Evolutionary conservation across 2,329 filamentous ascomycete species (phyloP), one percentile per base, ranked within the genome.

Genomic region (Phialophora verrucosa): DNA sequence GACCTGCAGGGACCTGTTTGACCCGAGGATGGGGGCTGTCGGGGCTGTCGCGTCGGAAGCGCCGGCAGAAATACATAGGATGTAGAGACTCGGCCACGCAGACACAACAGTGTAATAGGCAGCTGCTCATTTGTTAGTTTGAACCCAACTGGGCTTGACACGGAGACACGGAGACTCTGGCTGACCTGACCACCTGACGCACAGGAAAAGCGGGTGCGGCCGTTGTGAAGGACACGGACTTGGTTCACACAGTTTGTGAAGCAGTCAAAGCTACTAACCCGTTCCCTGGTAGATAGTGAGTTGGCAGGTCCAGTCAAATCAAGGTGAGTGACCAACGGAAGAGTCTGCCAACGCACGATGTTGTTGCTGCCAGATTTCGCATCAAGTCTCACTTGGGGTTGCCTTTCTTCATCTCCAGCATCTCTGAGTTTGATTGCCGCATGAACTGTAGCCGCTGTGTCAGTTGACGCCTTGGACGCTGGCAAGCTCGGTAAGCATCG

Each of bases 181-280:
- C 50, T 54, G 60, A 61, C 63, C 55, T 60, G 64, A 59, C 67
- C 67, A 67, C 59, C 62, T 67, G 67, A 69, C 62, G 47, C 51
- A 25, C 50, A 50, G 14, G 47, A 63, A 61, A 61, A 66, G 59
- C 31, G 59, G 50, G 54, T 59, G 44, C 10, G 53, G 61, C 47
- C 44, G 58, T 53, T 23, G 50, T 42, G 20, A 44, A 38, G 59
- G 49, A 59, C 42, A 31, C 31, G 44, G 31, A 44, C 31, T 20
- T 59, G 57, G 23, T 59, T 50, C 57, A 47, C 57, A 47, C 44
- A 27, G 56, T 44, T 7, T 10, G 25, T 35, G 27, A 53, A 29
- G 49, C 49, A 29, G 20, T 23, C 27, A 25, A 25, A 14, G 49
- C 20, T 27, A 53, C 17, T 53, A 3, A 27, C 23, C n/a, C 2